Percentiles rank a stretch among this genome's conserved stretches.
Evolutionary conservation across 2,329 filamentous ascomycete species (phyloP).

Genomic region (Gyromitra esculenta): DNA sequence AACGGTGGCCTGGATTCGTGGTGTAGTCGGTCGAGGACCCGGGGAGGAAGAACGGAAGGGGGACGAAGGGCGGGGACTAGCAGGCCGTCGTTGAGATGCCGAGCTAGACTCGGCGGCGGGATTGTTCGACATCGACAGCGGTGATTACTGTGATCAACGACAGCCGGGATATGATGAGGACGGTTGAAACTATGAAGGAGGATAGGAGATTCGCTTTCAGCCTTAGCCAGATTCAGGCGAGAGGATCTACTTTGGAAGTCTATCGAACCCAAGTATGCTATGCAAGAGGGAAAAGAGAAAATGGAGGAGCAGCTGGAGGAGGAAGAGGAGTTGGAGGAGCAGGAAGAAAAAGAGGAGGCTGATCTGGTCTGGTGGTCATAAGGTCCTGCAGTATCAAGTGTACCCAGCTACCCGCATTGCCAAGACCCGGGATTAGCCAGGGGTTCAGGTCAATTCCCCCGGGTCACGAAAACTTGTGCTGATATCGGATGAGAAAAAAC

Average conservation of each 20-base stretch:
- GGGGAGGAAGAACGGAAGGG: conserved; percentile 41
- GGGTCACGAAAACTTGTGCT: conserved; percentile 4
- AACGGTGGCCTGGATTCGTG: conserved; percentile 52
- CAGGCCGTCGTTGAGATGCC: conserved; percentile 40
- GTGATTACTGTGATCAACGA: background rate
- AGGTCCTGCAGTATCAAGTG: conserved; percentile 17
- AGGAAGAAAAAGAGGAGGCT: background rate
- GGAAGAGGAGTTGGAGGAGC: background rate
- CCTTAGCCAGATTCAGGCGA: conserved; percentile 23
- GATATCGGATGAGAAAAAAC: conserved; percentile 29
- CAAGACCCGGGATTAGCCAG: conserved; percentile 27
- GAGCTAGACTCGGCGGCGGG: conserved; percentile 40
- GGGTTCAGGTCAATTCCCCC: conserved; percentile 7
- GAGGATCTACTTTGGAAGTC: conserved; percentile 2
- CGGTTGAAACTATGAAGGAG: background rate
- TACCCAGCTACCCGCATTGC: conserved; percentile 29
- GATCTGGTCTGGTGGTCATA: conserved; percentile 27
- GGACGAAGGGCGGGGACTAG: conserved; percentile 40
- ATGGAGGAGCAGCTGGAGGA: conserved; percentile 4
- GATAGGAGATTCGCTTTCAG: conserved; percentile 4
- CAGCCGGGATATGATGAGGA: background rate
- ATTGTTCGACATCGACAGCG: conserved; percentile 25
- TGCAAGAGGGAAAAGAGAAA: conserved; percentile 1
- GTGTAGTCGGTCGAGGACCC: conserved; percentile 41
- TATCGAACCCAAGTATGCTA: conserved; percentile 1